phyloP scores from a whole-genome alignment of 2,329 filamentous ascomycete genomes.

The Domatiomyces globalis region DNA sequence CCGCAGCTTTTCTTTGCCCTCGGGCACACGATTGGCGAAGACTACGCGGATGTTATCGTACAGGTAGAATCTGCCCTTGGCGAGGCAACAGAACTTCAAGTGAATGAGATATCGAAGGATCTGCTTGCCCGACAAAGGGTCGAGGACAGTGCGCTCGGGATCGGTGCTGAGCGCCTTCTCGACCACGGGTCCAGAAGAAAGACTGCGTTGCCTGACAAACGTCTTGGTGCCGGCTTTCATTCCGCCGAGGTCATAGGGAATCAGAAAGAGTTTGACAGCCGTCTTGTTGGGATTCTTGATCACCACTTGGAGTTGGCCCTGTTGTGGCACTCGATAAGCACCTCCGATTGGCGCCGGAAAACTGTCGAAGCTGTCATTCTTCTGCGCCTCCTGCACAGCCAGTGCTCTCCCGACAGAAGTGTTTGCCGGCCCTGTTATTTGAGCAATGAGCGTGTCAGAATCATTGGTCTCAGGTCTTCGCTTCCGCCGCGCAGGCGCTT shows the following conservation, averaged over 20 bases:
- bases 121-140: constrained; percentile 40
- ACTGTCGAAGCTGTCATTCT: constrained; percentile 34
- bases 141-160: constrained; percentile 38
- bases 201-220: constrained; percentile 86
- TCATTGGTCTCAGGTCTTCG: constrained; percentile 26
- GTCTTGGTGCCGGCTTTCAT: constrained; percentile 95
- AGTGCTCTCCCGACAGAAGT: constrained; percentile 19
- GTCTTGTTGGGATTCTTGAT: constrained; percentile 99
- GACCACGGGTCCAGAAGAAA: constrained; percentile 72
- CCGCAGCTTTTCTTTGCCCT: constrained; percentile 80
- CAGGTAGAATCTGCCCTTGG: constrained; percentile 70
- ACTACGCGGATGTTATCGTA: constrained; percentile 89
- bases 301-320: constrained; percentile 89
- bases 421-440: constrained; percentile 11
- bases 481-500: constrained; percentile 19
- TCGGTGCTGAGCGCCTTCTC: constrained; percentile 49
- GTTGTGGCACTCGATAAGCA: constrained; percentile 83
- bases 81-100: constrained; percentile 78
- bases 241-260: constrained; percentile 80
- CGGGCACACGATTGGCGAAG: constrained; percentile 90
- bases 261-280: constrained; percentile 85
- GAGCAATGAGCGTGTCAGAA: constrained; percentile 4
- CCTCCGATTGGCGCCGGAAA: constrained; percentile 56
- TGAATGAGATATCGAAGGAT: constrained; percentile 83
- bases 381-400: constrained; percentile 29